phyloP scores from a whole-genome alignment of 2,329 filamentous ascomycete species.

The Aspergillus fijiensis region DNA sequence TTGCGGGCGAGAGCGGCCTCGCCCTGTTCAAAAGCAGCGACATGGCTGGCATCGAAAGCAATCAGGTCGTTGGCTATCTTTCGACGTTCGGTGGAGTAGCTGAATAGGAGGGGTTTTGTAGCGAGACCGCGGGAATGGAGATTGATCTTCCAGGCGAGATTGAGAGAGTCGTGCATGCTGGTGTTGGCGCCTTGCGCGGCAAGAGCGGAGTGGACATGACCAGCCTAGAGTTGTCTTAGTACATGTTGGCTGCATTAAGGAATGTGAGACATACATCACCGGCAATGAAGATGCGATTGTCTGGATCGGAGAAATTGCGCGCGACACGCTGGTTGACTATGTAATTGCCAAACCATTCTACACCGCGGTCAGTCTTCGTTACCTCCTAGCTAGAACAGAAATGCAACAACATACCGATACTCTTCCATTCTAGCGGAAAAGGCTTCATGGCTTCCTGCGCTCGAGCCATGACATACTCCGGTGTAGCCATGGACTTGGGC shows the following conservation, averaged over 20 bases:
- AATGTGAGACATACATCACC: constrained; percentile 42
- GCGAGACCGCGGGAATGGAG: constrained; percentile 28
- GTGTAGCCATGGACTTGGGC: constrained; percentile 44
- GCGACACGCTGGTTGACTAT: constrained; percentile 52
- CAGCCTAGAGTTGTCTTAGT: constrained; percentile 20
- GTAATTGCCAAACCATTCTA: constrained; percentile 54
- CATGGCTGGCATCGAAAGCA: constrained; percentile 43
- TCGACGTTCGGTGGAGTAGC: constrained; percentile 33
- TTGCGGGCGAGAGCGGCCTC: constrained; percentile 66
- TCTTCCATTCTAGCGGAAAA: constrained; percentile 47
- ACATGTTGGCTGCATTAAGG: not conserved
- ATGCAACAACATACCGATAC: constrained; percentile 7
- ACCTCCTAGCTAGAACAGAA: no score
- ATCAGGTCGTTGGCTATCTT: constrained; percentile 35
- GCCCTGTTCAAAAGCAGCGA: constrained; percentile 57
- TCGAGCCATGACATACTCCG: constrained; percentile 67
- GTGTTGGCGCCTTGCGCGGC: constrained; percentile 39
- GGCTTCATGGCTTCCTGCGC: constrained; percentile 47
- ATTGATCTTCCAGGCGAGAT: constrained; percentile 39
- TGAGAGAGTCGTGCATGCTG: constrained; percentile 39
- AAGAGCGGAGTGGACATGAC: constrained; percentile 33
- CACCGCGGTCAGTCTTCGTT: not conserved
- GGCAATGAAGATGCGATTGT: constrained; percentile 49
- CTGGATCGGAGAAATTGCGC: constrained; percentile 44
- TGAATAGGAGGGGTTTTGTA: constrained; percentile 24